Base-by-base conservation (phyloP, 2,329 filamentous ascomycete genomes). In the Xenoacremonium recifei region DNA sequence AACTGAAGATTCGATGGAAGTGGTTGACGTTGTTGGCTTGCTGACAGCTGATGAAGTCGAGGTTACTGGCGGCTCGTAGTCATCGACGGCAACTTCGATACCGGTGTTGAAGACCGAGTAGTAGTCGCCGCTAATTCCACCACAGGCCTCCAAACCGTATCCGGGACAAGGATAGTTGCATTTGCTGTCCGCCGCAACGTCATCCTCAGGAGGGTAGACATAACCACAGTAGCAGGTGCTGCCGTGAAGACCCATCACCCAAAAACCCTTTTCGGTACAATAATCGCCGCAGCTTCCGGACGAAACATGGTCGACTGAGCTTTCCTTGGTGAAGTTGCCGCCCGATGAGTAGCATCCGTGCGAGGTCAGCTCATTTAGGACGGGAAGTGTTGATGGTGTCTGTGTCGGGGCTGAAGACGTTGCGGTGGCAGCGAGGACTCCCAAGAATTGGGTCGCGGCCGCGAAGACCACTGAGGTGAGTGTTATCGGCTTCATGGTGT, bases 161-260 rank as follows among this genome's bases (percentile, higher is more conserved):
- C 81, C 86, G 18, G 77, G 71, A 62, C 90, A 96, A 1, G 71
- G 60, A 20, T 73, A 75, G 58, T 79, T 72, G 68, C 90, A 96
- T 13, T 80, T 67, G 6, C 61, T 61, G 57, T 84, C 76, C 33
- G 75, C 68, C 6, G 80, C 75, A 45, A 82, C 60, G 30, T 70
- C 69, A 13, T 68, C 68, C 29, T 70, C 56, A 13, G 82, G 71
- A 1, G 90, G 90, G 35, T 91, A 75, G 44, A 73, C 65, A 49
- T 80, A 68, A 45, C 89, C 90, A 58, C 90, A 95, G 57, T 73
- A 87, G 67, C 90, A 96, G 15, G 73, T 70, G 13, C 78, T 78
- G 15, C 75, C 73, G 6, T 75, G 78, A 33, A 87, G 67, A 21
- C 75, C 88, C 55, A 84, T 79, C 6, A 89, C 85, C 2, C 73